These are phyloP conservation scores for Termitomyces sp. DNA, from an alignment of 768 basidiomycete genomes.

Conservation along the genomic window DNA sequence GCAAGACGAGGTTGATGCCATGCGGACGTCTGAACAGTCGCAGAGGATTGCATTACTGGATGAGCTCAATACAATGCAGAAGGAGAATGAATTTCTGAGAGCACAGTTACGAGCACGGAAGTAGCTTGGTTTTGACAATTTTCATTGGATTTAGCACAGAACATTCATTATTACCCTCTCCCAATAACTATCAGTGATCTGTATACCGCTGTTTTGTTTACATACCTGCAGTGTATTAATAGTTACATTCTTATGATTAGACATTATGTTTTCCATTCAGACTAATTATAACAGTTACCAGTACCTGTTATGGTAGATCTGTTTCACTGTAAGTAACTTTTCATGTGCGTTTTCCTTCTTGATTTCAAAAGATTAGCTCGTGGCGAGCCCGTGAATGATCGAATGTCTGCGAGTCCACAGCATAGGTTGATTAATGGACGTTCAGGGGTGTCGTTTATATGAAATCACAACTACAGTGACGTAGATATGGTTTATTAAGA, in stretches of 20 bases:
- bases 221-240: background rate
- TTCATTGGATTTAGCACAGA: background rate
- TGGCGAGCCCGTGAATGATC: too few species aligned
- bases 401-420: too few species aligned
- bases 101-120: slow-evolving; percentile 67
- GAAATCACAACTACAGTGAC: too few species aligned
- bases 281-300: background rate
- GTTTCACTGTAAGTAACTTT: too few species aligned
- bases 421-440: too few species aligned
- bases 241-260: background rate
- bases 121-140: slow-evolving; percentile 21
- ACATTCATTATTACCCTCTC: background rate
- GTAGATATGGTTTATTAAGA: too few species aligned
- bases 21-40: slow-evolving; percentile 69
- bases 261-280: background rate
- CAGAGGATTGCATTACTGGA: slow-evolving; percentile 85
- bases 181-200: background rate
- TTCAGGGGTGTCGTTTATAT: too few species aligned
- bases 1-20: slow-evolving; percentile 64
- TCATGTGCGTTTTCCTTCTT: too few species aligned
- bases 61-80: slow-evolving; percentile 82
- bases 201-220: slow-evolving; percentile 1
- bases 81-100: slow-evolving; percentile 68
- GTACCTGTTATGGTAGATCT: too few species aligned
- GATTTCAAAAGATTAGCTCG: background rate